These are phyloP conservation scores for Komagataella mondaviorum DNA, from an alignment of 805 yeast genomes.

Conservation along the genomic window DNA sequence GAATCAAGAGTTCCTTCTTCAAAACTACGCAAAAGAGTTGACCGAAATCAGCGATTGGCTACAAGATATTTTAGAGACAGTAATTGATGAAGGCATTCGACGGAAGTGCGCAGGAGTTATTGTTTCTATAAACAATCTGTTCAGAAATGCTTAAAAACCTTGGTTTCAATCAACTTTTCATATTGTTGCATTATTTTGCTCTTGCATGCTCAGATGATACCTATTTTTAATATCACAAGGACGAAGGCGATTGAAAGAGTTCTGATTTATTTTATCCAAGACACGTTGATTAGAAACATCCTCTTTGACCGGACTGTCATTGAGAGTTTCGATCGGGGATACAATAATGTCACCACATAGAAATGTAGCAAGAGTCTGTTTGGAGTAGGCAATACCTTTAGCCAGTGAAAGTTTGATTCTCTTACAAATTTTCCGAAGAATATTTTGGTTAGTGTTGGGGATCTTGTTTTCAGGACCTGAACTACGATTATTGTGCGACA, in stretches of 20 bases:
- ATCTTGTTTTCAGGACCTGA: background rate
- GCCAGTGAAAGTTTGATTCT: background rate
- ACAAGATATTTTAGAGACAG: background rate
- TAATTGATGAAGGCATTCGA: background rate
- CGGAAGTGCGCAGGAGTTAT: slow-evolving; percentile 2
- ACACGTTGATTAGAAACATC: background rate
- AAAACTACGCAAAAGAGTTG: slow-evolving; percentile 4
- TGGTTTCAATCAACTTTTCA: background rate
- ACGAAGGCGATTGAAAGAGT: too few relatives aligned
- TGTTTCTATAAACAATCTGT: background rate
- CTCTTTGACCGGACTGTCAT: background rate
- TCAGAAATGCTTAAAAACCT: background rate
- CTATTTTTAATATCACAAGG: background rate
- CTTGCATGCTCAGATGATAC: background rate
- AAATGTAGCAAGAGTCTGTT: background rate
- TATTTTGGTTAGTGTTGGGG: background rate
- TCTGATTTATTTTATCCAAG: too few relatives aligned
- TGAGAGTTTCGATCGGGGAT: background rate
- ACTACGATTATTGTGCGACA: background rate
- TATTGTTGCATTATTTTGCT: background rate
- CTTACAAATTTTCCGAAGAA: background rate
- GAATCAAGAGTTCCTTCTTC: slow-evolving; percentile 4
- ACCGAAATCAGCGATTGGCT: slow-evolving; percentile 1
- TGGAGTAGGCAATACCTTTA: background rate
- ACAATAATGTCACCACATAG: background rate